Base-by-base conservation (phyloP, 1,284 basidiomycete genomes). In the Clitocybe nebularis region DNA sequence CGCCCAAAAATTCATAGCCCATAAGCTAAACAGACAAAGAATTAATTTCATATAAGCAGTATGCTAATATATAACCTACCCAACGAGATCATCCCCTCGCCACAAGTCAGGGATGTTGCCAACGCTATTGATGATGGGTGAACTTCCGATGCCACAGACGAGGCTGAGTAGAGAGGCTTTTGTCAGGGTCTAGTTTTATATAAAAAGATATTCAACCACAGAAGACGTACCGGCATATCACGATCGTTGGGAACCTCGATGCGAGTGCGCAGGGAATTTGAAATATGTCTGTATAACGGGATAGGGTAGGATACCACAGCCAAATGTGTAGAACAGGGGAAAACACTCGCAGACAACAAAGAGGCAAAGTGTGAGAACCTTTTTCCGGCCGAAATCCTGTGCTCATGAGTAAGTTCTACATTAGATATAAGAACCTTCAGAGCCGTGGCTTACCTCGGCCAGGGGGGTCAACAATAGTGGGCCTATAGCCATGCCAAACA, bases 211-310 rank as follows among this genome's bases (percentile, higher is more conserved):
- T 2, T 11, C 13, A n/a, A n/a, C n/a, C n/a, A n/a, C n/a, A n/a
- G n/a, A n/a, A 22, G 19, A 22, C 47, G 5, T 39, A 53, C 52
- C 52, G 52, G 36, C 36, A 51, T 8, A 53, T 26, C 3, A 45
- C 36, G 8, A 53, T 53, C 6, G 50, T 47, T 14, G 17, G 21
- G 5, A 53, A 26, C 20, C 48, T 49, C 10, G 25, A 36, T 11
- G 52, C 47, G n/a, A 53, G 41, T 17, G 52, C 52, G 26, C 50
- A 53, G 8, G 52, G 52, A 20, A 53, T 48, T 37, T 53, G 52
- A 10, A 53, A 40, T 25, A 48, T 16, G 47, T 53, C 52, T 53
- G 39, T 44, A 26, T 29, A 34, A 23, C 33, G 16, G 22, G 39
- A 39, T 38, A 41, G 16, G 44, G 32, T 49, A 46, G 50, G 47